Base-by-base conservation (phyloP, 768 basidiomycete genomes). In the Lentinula detonsa region DNA sequence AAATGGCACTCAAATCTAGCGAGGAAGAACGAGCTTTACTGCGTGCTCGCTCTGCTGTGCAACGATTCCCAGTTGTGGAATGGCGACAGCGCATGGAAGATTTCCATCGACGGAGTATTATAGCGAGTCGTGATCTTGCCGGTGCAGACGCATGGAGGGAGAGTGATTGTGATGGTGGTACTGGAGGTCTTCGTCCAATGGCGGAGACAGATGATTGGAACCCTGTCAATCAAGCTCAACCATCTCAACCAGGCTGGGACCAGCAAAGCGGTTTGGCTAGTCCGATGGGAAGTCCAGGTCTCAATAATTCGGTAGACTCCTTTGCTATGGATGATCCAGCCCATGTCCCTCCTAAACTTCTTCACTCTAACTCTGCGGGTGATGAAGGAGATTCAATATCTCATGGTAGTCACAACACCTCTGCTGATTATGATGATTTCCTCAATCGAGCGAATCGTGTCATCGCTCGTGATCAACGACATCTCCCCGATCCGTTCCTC, bases 51-150 rank as follows among this genome's bases (percentile, higher is more conserved):
- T 97, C 95, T 18, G 95, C 95, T 21, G 84, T 97, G 4, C 95
- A 97, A 69, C 91, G 95, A 69, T 97, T 97, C 90, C 95, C 95
- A 4, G 95, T 97, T 60, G 91, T 97, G 33, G 94, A 97, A 75
- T 97, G 95, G 95, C 90, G 95, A 69, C 95, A 97, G 71, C 86
- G 92, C 51, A 91, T 88, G 81, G 95, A 97, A 75, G 95, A 97
- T 72, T 92, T 97, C 81, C 95, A 97, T 71, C 84, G 83, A 63
- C 88, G 95, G 62, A 90, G 88, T 68, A 95, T 97, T 70, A 73
- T 72, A 28, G 76, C 77, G 4, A 94, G 90, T 69, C 88, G 95
- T 58, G 72, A 74, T 34, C 23, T 84, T 2, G 92, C 94, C 33
- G 90, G 85, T 6, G 61, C 77, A 1, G 83, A 91, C 61, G 92